phyloP scores from a whole-genome alignment of 768 basidiomycete genomes.

The Kwoniella sp. region DNA sequence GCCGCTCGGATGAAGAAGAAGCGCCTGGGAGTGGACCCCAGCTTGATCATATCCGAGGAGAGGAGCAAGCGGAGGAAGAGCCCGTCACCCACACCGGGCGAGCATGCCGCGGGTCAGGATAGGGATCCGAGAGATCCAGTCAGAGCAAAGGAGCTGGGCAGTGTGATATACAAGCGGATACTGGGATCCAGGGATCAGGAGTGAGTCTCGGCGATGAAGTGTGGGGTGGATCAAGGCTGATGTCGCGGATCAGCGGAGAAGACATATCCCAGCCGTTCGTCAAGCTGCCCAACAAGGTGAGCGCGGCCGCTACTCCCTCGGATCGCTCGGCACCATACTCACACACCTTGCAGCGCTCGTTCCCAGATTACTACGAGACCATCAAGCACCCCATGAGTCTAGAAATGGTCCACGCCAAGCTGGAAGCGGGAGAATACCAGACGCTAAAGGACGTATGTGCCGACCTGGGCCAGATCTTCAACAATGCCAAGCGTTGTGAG shows the following conservation, averaged over 20 bases:
- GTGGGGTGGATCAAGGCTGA: no score
- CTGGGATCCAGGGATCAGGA: constrained; percentile 30
- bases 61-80: constrained; percentile 31
- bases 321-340: background rate
- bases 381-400: constrained; percentile 46
- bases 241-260: constrained; percentile 17
- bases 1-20: constrained; percentile 17
- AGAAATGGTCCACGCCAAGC: constrained; percentile 32
- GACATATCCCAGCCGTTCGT: constrained; percentile 38
- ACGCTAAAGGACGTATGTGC: constrained; percentile 36
- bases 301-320: no score
- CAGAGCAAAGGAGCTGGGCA: constrained; percentile 30
- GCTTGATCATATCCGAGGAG: constrained; percentile 34
- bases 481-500: constrained; percentile 50
- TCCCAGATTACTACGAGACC: constrained; percentile 44
- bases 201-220: constrained; percentile 21
- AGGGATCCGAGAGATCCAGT: constrained; percentile 37
- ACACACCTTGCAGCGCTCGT: constrained; percentile 19
- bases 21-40: constrained; percentile 32
- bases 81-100: constrained; percentile 23
- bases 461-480: constrained; percentile 47
- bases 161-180: constrained; percentile 33
- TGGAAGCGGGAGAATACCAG: constrained; percentile 28
- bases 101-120: constrained; percentile 3
- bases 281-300: constrained; percentile 40